Conservation (phyloP, 2,329 filamentous ascomycete species). For the Septoria linicola region DNA sequence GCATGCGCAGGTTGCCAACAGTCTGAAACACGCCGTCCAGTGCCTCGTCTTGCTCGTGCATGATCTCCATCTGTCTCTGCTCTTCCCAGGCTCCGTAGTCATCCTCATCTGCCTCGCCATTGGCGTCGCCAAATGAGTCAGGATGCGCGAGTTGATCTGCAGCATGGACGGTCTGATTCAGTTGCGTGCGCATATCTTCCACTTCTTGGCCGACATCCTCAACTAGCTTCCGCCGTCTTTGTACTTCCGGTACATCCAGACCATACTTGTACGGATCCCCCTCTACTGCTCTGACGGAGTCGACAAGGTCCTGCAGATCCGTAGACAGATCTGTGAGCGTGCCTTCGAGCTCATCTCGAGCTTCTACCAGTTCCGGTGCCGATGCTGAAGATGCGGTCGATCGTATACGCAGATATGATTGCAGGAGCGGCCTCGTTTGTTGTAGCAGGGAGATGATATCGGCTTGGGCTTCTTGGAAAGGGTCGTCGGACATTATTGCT, state of each 20-base stretch:
- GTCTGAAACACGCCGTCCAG: conserved; percentile 91
- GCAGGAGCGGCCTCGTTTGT: conserved; percentile 80
- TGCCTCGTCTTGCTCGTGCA: conserved; percentile 91
- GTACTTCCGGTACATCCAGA: conserved; percentile 77
- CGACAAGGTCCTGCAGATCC: conserved; percentile 84
- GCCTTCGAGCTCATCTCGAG: conserved; percentile 72
- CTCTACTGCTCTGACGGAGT: conserved; percentile 84
- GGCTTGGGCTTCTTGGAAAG: conserved; percentile 53
- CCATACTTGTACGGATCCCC: conserved; percentile 84
- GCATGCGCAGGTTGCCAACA: conserved; percentile 82
- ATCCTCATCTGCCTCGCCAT: conserved; percentile 48
- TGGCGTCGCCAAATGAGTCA: conserved; percentile 50
- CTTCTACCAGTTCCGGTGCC: conserved; percentile 68
- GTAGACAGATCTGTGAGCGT: conserved; percentile 72
- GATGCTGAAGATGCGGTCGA: conserved; percentile 70
- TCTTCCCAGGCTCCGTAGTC: conserved; percentile 75
- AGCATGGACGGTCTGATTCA: conserved; percentile 59
- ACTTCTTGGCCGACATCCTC: conserved; percentile 87
- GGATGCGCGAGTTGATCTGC: conserved; percentile 55
- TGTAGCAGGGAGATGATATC: conserved; percentile 84
- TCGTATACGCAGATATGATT: conserved; percentile 92
- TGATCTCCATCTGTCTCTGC: conserved; percentile 84
- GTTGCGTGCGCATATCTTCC: conserved; percentile 82
- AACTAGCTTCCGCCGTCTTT: conserved; percentile 75
- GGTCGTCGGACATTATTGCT: conserved; percentile 42